A percentile compares a stretch with the other conserved stretches of the same genome.
These are phyloP conservation scores for Starmerella riodocensis DNA, from an alignment of 805 yeast species.

Conservation along the genomic window DNA sequence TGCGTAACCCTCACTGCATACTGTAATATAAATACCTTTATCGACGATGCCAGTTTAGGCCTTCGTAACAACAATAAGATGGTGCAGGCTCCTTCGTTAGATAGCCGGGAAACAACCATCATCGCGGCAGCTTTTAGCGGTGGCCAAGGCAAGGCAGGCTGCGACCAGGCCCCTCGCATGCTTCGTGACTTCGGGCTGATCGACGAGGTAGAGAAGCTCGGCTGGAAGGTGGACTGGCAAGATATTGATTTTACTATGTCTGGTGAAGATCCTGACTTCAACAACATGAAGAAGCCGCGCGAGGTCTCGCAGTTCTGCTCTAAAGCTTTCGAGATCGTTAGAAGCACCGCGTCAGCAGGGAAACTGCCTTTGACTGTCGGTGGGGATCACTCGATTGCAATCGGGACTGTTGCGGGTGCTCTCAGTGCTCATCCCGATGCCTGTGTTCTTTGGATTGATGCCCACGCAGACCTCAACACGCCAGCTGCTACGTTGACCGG, in stretches of 20 bases:
- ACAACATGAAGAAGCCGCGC: conserved; percentile 54
- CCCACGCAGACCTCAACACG: conserved; percentile 94
- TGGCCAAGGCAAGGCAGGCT: conserved; percentile 90
- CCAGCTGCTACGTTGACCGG: conserved; percentile 74
- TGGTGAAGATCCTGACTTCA: conserved; percentile 41
- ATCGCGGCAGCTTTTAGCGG: conserved; percentile 89
- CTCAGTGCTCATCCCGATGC: conserved; percentile 70
- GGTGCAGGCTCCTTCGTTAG: too few relatives aligned
- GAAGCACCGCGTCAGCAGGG: conserved; percentile 35
- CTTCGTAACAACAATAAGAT: too few relatives aligned
- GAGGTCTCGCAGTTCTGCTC: conserved; percentile 65
- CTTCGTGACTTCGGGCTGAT: conserved; percentile 60
- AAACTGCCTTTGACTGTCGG: conserved; percentile 75
- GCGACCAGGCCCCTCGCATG: conserved; percentile 83
- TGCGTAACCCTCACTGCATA: too few relatives aligned
- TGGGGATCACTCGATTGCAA: conserved; percentile 94
- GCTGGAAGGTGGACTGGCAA: conserved; percentile 50
- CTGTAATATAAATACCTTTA: too few relatives aligned
- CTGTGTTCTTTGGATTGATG: conserved; percentile 90
- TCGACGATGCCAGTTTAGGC: too few relatives aligned
- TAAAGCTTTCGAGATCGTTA: conserved; percentile 48
- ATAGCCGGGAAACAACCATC: conserved; percentile 27
- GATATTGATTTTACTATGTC: conserved; percentile 25
- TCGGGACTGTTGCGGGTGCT: conserved; percentile 82
- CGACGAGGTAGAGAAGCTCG: conserved; percentile 47